These are phyloP conservation scores for Lactarius quietus DNA, from an alignment of 768 basidiomycete species.

Conservation along the genomic window DNA sequence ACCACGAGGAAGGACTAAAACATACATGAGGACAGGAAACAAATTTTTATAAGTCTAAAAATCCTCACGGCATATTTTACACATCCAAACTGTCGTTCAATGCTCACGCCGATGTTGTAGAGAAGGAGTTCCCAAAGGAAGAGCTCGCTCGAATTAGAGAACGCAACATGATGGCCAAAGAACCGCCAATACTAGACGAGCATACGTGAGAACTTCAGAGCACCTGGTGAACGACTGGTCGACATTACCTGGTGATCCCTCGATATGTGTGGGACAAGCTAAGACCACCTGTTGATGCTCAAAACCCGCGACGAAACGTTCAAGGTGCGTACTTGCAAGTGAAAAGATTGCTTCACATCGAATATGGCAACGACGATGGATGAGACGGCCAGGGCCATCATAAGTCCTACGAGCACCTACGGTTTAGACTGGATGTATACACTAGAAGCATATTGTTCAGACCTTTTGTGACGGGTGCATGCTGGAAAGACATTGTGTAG, in stretches of 20 bases:
- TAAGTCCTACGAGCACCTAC: constrained; percentile 53
- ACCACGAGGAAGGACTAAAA: constrained; percentile 73
- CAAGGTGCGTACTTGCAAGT: constrained; percentile 59
- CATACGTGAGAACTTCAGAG: background rate
- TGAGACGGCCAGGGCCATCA: constrained; percentile 64
- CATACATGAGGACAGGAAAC: constrained; percentile 21
- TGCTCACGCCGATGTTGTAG: constrained; percentile 62
- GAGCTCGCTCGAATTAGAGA: constrained; percentile 82
- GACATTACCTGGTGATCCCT: constrained; percentile 75
- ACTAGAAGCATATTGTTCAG: background rate
- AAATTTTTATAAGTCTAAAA: constrained; percentile 3
- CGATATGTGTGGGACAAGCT: constrained; percentile 89
- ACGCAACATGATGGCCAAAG: constrained; percentile 66
- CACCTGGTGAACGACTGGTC: background rate
- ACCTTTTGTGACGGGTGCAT: constrained; percentile 86
- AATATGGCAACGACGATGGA: constrained; percentile 77
- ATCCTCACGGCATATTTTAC: constrained; percentile 77
- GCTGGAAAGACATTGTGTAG: constrained; percentile 68
- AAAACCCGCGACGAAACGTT: constrained; percentile 11
- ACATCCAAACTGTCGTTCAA: constrained; percentile 86
- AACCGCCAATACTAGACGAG: constrained; percentile 80
- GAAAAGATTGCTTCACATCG: constrained; percentile 85
- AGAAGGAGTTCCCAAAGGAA: constrained; percentile 71
- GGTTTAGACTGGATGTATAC: constrained; percentile 1
- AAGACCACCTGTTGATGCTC: constrained; percentile 4